Conservation (phyloP, 2,329 filamentous ascomycete species). For the Aspergillus flavus region DNA sequence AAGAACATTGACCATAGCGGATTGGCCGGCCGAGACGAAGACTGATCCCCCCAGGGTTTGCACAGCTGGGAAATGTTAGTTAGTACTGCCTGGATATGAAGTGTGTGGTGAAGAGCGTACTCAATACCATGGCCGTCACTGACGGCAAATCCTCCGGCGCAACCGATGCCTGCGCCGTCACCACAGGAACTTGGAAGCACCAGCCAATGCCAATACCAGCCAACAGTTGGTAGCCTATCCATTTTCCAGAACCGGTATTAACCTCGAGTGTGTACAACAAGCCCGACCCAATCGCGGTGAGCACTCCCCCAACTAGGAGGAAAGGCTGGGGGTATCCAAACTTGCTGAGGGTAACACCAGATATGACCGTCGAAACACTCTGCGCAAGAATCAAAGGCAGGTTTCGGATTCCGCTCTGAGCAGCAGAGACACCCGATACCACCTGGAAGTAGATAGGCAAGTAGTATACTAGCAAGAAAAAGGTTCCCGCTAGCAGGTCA, state of each 20-base stretch:
- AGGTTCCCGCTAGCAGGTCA: conserved; percentile 24
- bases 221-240: conserved; percentile 41
- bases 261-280: conserved; percentile 39
- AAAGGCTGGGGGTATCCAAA: conserved; percentile 31
- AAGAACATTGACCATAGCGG: conserved; percentile 34
- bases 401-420: conserved; percentile 44
- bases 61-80: conserved; percentile 22
- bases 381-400: conserved; percentile 44
- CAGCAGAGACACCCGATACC: conserved; percentile 21
- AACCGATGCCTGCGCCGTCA: conserved; percentile 27
- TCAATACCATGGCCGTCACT: conserved; percentile 23
- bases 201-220: conserved; percentile 18
- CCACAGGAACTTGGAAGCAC: conserved; percentile 28
- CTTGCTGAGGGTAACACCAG: conserved; percentile 30
- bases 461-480: conserved; percentile 46
- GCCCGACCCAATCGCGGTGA: conserved; percentile 32
- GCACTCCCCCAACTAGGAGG: conserved; percentile 25
- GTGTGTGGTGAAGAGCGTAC: not conserved
- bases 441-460: conserved; percentile 53
- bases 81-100: not conserved
- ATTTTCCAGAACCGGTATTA: conserved; percentile 29
- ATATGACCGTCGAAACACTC: conserved; percentile 29
- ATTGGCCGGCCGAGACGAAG: conserved; percentile 31
- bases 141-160: conserved; percentile 29
- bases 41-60: conserved; percentile 35